Base-by-base conservation (phyloP, 1,139 yeast genomes). In the Groenewaldozyma sp. region DNA sequence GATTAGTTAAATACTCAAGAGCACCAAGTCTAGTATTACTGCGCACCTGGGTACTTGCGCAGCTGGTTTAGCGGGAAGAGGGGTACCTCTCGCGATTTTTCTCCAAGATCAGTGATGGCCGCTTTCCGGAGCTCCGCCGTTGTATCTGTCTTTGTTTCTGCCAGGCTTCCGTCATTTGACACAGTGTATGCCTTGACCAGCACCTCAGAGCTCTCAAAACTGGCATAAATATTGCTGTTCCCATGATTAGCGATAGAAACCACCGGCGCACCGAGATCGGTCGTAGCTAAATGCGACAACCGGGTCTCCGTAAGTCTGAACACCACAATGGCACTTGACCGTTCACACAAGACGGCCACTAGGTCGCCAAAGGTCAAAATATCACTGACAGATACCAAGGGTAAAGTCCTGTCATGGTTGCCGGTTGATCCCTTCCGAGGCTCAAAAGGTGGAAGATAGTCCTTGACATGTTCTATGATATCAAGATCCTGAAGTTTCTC, bases 361-460 rank as follows among this genome's bases (percentile, higher is more conserved):
- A 11, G 38, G 13, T 42, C 42, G n/a, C 45, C 64, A 5, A 74
- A 68, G 51, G 74, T 72, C 57, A 81, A 79, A 50, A 84, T 70
- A 35, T 69, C 73, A 7, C 88, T 81, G 1, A 88, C 82, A 36
- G 75, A 61, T 52, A 83, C 91, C 27, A 65, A 67, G 14, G 35
- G 31, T 14, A 38, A 39, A 35, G 39, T 34, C 31, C 22, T 37
- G 33, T 38, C 36, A 41, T 20, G 38, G 37, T 33, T 39, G 42
- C 33, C 38, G 17, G 51, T 52, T 31, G 44, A 47, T n/a, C n/a
- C n/a, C n/a, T n/a, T n/a, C n/a, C n/a, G n/a, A n/a, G n/a, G n/a
- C n/a, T n/a, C n/a, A n/a, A n/a, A n/a, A n/a, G n/a, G n/a, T n/a
- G n/a, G n/a, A 18, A 54, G 31, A 37, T 45, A 42, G 28, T 34